Evolutionary conservation across 2,329 filamentous ascomycete species (phyloP).

Genomic region (Rachicladosporium sp.): DNA sequence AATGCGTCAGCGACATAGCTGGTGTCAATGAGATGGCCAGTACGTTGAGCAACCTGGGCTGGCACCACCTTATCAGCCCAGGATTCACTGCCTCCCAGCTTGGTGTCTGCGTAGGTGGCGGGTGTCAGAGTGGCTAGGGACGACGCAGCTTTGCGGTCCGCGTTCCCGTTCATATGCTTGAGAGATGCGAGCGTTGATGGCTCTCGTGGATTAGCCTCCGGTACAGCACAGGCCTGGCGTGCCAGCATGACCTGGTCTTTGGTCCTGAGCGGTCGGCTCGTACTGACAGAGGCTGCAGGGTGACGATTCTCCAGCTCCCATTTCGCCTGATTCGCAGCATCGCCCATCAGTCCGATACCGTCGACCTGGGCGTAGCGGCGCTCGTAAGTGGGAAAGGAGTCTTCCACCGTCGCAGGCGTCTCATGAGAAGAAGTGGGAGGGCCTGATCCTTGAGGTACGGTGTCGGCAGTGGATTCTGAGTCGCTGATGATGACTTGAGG

Average conservation of each 20-base stretch:
- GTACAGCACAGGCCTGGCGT: neutral
- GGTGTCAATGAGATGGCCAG: conserved; percentile 6
- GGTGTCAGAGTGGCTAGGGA: neutral
- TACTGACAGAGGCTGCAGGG: neutral
- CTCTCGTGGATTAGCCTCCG: neutral
- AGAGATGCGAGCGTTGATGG: neutral
- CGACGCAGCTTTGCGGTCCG: neutral
- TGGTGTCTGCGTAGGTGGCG: conserved; percentile 3
- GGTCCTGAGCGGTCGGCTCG: neutral
- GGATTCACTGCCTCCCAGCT: conserved; percentile 2
- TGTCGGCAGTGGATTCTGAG: too few relatives aligned
- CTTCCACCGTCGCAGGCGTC: neutral
- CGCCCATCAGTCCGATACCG: conserved; percentile 7
- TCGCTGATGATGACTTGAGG: neutral
- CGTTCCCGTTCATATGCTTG: neutral
- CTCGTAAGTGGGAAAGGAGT: conserved; percentile 2
- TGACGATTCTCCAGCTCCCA: conserved; percentile 8
- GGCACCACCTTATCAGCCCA: conserved; percentile 8
- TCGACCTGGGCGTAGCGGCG: conserved; percentile 7
- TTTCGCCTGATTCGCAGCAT: conserved; percentile 6
- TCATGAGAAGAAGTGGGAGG: neutral
- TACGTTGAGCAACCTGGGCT: neutral
- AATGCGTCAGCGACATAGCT: neutral
- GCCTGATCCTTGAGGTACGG: too few relatives aligned
- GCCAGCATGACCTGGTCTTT: neutral